Evolutionary conservation across 345 rosid genomes (phyloP).

Genomic region (Gossypium thurberi): DNA sequence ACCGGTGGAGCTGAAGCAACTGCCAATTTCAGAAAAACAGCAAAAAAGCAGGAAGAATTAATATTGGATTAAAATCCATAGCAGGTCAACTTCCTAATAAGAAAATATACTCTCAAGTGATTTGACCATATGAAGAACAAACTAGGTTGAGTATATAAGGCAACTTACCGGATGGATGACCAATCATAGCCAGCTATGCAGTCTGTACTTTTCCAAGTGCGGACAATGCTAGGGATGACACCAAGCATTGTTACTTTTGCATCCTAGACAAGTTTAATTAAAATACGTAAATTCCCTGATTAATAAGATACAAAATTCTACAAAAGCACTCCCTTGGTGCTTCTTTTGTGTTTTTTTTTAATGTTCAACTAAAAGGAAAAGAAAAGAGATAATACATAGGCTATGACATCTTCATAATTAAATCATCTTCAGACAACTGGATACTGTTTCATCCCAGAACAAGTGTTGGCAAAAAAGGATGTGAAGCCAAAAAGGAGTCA

Average conservation of each 20-base stretch:
- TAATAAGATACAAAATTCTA: neutral
- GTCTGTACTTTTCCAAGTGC: conserved; percentile 75
- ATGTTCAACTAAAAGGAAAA: neutral
- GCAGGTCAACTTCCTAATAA: neutral
- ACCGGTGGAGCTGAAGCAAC: conserved; percentile 95
- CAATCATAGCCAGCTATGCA: conserved; percentile 70
- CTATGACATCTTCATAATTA: neutral
- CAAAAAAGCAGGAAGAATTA: conserved; percentile 21
- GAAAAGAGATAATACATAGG: neutral
- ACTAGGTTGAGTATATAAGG: neutral
- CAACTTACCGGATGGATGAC: conserved; percentile 85
- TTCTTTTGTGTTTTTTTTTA: neutral
- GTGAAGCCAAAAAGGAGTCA: neutral
- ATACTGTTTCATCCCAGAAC: neutral
- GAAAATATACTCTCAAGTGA: neutral
- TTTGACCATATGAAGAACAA: conserved; percentile 8
- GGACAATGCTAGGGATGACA: conserved; percentile 92
- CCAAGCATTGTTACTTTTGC: conserved; percentile 92
- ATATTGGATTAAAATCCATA: neutral
- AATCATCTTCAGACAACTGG: neutral
- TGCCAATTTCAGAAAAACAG: conserved; percentile 27
- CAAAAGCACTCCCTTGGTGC: neutral
- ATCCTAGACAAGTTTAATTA: conserved; percentile 49
- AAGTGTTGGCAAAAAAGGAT: neutral
- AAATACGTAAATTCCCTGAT: neutral